A percentile compares a stretch with the other conserved stretches of the same genome.
phyloP scores from a whole-genome alignment of 2,329 filamentous ascomycete species.

The Aspergillus arachidicola region DNA sequence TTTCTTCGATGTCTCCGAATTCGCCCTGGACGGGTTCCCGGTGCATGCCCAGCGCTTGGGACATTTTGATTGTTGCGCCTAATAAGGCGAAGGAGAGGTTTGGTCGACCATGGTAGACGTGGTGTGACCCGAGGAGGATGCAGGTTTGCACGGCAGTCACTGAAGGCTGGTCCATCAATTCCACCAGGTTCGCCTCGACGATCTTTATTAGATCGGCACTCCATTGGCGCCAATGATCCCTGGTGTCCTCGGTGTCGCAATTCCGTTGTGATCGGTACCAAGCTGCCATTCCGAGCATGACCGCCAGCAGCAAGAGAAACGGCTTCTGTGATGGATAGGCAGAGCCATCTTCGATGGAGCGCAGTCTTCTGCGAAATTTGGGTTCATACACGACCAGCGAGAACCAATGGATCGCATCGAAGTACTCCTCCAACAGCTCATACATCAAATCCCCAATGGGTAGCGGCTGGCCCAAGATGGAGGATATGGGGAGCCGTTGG shows the following conservation, averaged over 20 bases:
- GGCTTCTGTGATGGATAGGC: slow-evolving; percentile 38
- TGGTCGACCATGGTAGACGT: slow-evolving; percentile 47
- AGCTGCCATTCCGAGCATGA: slow-evolving; percentile 42
- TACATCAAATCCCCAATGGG: slow-evolving; percentile 33
- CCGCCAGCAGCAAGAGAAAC: slow-evolving; percentile 41
- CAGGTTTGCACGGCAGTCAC: slow-evolving; percentile 42
- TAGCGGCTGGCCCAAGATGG: slow-evolving; percentile 31
- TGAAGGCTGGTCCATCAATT: slow-evolving; percentile 46
- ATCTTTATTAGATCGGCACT: slow-evolving; percentile 22
- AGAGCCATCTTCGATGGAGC: slow-evolving; percentile 35
- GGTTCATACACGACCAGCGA: slow-evolving; percentile 48
- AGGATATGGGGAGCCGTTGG: slow-evolving; percentile 28
- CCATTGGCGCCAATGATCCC: slow-evolving; percentile 17
- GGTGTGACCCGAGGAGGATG: slow-evolving; percentile 44
- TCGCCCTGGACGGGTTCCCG: slow-evolving; percentile 27
- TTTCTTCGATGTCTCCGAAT: slow-evolving; percentile 34
- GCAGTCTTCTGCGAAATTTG: slow-evolving; percentile 38
- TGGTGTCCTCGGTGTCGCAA: slow-evolving; percentile 14
- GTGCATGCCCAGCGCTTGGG: slow-evolving; percentile 40
- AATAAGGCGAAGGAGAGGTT: slow-evolving; percentile 43
- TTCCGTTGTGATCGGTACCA: slow-evolving; percentile 40
- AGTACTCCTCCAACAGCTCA: slow-evolving; percentile 44
- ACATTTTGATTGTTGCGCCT: slow-evolving; percentile 41
- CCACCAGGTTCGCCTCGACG: slow-evolving; percentile 39
- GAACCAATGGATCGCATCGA: slow-evolving; percentile 49